These are phyloP conservation scores for Ceratocystis ficicola DNA, from an alignment of 2,329 filamentous ascomycete genomes.

Conservation along the genomic window DNA sequence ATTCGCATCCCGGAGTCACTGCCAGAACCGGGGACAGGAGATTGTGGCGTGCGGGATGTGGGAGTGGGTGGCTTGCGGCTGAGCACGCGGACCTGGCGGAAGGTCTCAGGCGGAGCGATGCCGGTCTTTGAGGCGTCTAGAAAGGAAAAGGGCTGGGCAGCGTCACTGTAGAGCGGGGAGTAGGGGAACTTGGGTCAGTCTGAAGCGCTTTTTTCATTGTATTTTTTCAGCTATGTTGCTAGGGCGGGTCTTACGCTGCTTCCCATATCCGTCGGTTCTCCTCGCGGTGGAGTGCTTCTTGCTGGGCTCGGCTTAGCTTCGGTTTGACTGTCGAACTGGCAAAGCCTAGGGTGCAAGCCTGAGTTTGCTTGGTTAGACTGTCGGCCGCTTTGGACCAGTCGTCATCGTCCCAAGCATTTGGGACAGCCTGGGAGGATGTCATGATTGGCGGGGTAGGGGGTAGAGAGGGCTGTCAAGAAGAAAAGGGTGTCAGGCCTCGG, in stretches of 20 bases:
- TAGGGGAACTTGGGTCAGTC: neutral
- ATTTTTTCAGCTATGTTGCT: neutral
- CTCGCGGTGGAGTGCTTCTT: conserved; percentile 67
- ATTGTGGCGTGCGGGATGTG: conserved; percentile 25
- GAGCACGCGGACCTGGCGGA: conserved; percentile 70
- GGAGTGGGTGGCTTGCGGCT: conserved; percentile 65
- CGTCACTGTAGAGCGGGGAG: conserved; percentile 43
- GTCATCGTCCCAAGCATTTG: conserved; percentile 81
- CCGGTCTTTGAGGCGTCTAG: conserved; percentile 52
- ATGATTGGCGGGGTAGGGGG: conserved; percentile 37
- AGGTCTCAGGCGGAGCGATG: conserved; percentile 46
- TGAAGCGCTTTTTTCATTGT: neutral
- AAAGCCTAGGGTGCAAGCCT: conserved; percentile 5
- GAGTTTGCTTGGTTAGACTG: conserved; percentile 31
- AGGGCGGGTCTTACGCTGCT: conserved; percentile 50
- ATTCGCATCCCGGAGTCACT: conserved; percentile 54
- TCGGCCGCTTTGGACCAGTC: conserved; percentile 79
- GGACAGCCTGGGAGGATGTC: conserved; percentile 33
- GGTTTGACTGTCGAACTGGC: conserved; percentile 30
- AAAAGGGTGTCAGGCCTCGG: neutral
- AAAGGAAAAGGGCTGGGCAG: conserved; percentile 62
- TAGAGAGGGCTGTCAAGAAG: conserved; percentile 26
- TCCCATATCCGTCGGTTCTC: conserved; percentile 80
- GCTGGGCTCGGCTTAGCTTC: conserved; percentile 58
- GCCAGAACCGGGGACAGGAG: conserved; percentile 39